These are phyloP conservation scores for Penicillium corylophilum DNA, from an alignment of 2,329 filamentous ascomycete genomes.

Conservation along the genomic window DNA sequence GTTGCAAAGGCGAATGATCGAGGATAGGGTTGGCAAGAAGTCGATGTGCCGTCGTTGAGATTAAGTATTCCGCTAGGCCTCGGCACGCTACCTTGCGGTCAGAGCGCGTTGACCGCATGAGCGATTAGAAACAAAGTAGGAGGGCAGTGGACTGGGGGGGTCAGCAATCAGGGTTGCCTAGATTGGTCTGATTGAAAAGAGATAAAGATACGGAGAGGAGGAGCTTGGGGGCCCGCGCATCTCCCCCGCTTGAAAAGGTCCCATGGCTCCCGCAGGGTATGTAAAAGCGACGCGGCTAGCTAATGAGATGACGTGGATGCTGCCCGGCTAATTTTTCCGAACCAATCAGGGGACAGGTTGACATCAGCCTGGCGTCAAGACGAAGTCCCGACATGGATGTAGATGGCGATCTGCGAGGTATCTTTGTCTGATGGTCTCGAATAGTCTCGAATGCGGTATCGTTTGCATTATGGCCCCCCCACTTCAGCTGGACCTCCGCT, in stretches of 20 bases:
- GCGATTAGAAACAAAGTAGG: not conserved
- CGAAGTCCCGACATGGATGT: not conserved
- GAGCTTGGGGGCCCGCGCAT: not conserved
- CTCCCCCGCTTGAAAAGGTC: not conserved
- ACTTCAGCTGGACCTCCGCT: not conserved
- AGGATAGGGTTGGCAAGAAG: not conserved
- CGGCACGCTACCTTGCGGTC: not conserved
- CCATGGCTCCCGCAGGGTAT: not conserved
- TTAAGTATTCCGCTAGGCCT: not conserved
- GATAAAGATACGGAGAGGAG: not conserved
- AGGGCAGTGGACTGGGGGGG: not conserved
- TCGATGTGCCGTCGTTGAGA: not conserved
- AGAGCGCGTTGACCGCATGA: not conserved
- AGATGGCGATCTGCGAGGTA: not conserved
- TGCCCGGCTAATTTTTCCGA: constrained; percentile 3
- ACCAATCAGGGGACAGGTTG: not conserved
- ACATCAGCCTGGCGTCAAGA: not conserved
- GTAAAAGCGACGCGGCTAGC: too few relatives aligned
- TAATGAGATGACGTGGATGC: not conserved
- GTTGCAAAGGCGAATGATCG: not conserved
- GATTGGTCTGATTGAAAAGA: not conserved
- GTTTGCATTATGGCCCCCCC: not conserved
- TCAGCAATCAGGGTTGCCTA: not conserved
- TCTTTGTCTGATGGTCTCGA: not conserved
- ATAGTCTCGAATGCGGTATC: not conserved